Evolutionary conservation across 441 rosid species (phyloP).

Genomic region (Hura crepitans): DNA sequence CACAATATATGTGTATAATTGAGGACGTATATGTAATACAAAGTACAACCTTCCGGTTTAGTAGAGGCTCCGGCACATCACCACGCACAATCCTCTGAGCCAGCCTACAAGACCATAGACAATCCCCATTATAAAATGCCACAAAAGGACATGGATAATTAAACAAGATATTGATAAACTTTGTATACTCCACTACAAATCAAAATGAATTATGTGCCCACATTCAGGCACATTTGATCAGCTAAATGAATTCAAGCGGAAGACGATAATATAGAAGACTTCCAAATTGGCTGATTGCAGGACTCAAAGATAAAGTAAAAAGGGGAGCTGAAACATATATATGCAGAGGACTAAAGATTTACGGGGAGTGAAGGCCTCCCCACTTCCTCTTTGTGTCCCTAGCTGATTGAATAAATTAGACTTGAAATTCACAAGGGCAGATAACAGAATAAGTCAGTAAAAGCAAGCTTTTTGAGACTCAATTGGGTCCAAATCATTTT

Average conservation of each 20-base stretch:
- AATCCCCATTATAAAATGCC: background rate
- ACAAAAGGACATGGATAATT: background rate
- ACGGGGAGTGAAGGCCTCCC: too few relatives aligned
- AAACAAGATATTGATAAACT: background rate
- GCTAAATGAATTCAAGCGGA: background rate
- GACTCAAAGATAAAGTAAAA: too few relatives aligned
- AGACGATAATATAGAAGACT: background rate
- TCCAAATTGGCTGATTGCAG: constrained; percentile 1
- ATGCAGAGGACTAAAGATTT: too few relatives aligned
- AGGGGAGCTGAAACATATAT: too few relatives aligned
- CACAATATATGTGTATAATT: background rate
- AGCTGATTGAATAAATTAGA: too few relatives aligned
- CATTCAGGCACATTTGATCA: background rate
- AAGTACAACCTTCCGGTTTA: constrained; percentile 61
- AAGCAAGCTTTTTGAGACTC: too few relatives aligned
- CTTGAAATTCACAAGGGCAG: background rate
- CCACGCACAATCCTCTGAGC: constrained; percentile 70
- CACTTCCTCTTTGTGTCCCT: too few relatives aligned
- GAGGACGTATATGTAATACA: constrained; percentile 2
- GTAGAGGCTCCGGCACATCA: constrained; percentile 73
- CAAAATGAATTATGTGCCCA: background rate
- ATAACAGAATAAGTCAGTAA: background rate
- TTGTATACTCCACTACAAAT: background rate
- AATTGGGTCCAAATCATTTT: background rate
- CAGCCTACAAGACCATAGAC: constrained; percentile 40